Evolutionary conservation across 2,329 filamentous ascomycete species (phyloP).

Genomic region (Cytospora schulzeri): DNA sequence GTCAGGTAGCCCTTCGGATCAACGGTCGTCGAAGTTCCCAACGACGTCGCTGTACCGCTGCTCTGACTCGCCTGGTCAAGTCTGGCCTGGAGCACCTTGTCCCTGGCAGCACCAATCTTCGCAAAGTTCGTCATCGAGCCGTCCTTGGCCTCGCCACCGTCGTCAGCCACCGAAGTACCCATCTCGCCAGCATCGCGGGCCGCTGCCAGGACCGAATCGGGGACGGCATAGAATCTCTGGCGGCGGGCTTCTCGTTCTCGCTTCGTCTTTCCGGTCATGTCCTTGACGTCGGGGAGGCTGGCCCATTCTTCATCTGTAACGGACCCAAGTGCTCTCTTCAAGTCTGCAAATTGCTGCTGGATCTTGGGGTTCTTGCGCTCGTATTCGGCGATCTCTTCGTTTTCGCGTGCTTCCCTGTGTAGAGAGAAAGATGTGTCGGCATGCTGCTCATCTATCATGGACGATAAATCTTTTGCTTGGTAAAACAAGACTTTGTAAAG

Average conservation of each 20-base stretch:
- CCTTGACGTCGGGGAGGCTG: constrained; percentile 90
- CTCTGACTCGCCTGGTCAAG: constrained; percentile 84
- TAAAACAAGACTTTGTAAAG: constrained; percentile 28
- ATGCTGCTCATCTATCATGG: constrained; percentile 71
- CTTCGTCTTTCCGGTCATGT: constrained; percentile 92
- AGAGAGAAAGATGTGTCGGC: constrained; percentile 67
- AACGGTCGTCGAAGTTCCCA: constrained; percentile 85
- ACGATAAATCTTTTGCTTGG: constrained; percentile 65
- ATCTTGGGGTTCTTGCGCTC: constrained; percentile 98
- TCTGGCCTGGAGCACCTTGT: constrained; percentile 93
- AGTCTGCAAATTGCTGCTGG: constrained; percentile 93
- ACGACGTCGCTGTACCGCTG: constrained; percentile 65
- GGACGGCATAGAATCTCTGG: constrained; percentile 91
- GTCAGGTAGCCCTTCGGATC: constrained; percentile 97
- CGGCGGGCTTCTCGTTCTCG: constrained; percentile 80
- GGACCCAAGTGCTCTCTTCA: constrained; percentile 85
- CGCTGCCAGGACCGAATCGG: constrained; percentile 90
- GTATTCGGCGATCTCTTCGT: constrained; percentile 89
- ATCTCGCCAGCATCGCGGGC: constrained; percentile 80
- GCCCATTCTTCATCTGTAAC: constrained; percentile 97
- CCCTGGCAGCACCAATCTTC: constrained; percentile 91
- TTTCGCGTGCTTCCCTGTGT: constrained; percentile 89
- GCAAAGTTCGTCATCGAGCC: constrained; percentile 98
- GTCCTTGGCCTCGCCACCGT: constrained; percentile 64
- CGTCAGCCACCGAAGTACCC: constrained; percentile 85